Conservation (phyloP, 495 filamentous ascomycete genomes). For the Penicillium chermesinum region DNA sequence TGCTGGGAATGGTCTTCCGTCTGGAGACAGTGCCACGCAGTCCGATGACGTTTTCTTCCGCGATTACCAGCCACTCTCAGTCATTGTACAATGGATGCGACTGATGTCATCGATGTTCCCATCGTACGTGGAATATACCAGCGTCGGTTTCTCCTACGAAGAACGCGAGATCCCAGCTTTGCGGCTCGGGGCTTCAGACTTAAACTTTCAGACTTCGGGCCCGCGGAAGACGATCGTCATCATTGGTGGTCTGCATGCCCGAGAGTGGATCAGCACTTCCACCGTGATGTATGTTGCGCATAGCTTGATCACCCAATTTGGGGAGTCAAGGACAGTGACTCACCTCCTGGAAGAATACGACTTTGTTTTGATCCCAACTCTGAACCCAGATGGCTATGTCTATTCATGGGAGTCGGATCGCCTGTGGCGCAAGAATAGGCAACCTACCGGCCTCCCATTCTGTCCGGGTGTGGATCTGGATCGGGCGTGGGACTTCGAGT, state of each 20-base stretch:
- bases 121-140: constrained; percentile 65
- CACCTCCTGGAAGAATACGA: constrained; percentile 76
- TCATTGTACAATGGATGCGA: constrained; percentile 83
- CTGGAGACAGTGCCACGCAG: constrained; percentile 31
- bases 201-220: constrained; percentile 30
- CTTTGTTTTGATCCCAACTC: constrained; percentile 80
- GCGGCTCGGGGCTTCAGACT: constrained; percentile 63
- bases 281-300: constrained; percentile 90
- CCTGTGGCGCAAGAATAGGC: constrained; percentile 93
- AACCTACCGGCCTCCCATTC: constrained; percentile 73
- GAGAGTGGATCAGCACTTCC: constrained; percentile 94
- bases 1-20: constrained; percentile 25
- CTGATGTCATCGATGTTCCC: constrained; percentile 85
- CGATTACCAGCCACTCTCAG: constrained; percentile 77
- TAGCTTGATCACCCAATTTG: constrained; percentile 78
- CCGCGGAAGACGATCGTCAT: constrained; percentile 76
- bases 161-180: constrained; percentile 79
- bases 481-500: constrained; percentile 76
- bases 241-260: constrained; percentile 78
- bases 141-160: constrained; percentile 76
- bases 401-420: constrained; percentile 91
- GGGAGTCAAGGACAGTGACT: constrained; percentile 60
- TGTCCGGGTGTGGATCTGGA: constrained; percentile 89
- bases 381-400: constrained; percentile 92
- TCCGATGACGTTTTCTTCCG: constrained; percentile 71